Conservation (phyloP, 2,329 filamentous ascomycete species). For the Xylariaceae sp. region DNA sequence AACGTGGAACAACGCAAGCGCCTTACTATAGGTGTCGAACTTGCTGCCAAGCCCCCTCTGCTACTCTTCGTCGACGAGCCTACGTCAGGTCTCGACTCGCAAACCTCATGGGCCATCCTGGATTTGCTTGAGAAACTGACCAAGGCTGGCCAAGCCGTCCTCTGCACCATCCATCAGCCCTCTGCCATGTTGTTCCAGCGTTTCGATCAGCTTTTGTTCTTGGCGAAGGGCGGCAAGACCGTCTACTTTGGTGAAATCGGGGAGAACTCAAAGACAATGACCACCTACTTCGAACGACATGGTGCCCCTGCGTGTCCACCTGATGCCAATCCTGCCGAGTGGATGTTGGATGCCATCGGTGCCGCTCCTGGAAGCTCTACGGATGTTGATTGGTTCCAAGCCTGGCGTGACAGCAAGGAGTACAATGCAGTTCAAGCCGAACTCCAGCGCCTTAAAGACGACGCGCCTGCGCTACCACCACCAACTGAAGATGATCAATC, state of each 20-base stretch:
- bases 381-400: conserved; percentile 63
- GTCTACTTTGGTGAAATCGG: conserved; percentile 83
- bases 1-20: conserved; percentile 71
- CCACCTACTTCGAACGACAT: conserved; percentile 73
- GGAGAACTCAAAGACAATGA: conserved; percentile 64
- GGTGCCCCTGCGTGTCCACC: conserved; percentile 63
- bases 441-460: conserved; percentile 53
- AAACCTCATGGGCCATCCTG: conserved; percentile 90
- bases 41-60: conserved; percentile 86
- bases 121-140: conserved; percentile 86
- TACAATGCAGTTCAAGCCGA: conserved; percentile 55
- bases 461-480: conserved; percentile 37
- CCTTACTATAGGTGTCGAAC: conserved; percentile 92
- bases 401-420: conserved; percentile 44
- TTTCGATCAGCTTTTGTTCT: conserved; percentile 78
- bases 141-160: conserved; percentile 83
- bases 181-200: conserved; percentile 92
- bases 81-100: conserved; percentile 88
- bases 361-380: conserved; percentile 63
- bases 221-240: conserved; percentile 71
- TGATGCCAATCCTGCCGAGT: conserved; percentile 77
- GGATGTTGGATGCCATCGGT: conserved; percentile 66
- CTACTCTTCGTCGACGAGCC: conserved; percentile 93
- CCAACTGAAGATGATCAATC: conserved; percentile 37
- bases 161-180: conserved; percentile 98